Percentiles rank a stretch among this genome's conserved stretches.
Conservation (phyloP, 1,284 basidiomycete species). For the Inonotus obliquus region DNA sequence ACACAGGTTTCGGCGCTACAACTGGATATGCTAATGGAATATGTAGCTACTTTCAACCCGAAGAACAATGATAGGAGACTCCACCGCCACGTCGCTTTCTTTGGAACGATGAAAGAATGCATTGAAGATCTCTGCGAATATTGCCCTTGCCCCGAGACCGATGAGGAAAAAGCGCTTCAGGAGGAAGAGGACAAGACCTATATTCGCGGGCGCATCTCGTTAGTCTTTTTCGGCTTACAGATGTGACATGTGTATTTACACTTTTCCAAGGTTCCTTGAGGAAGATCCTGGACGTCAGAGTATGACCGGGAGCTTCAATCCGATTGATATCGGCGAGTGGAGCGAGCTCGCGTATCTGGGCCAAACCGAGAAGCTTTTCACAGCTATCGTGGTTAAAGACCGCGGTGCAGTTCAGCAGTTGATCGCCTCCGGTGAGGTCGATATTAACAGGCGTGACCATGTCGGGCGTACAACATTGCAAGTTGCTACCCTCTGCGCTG, state of each 20-base stretch:
- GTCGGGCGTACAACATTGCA: constrained; percentile 55
- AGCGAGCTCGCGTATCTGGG: constrained; percentile 53
- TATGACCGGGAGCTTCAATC: constrained; percentile 58
- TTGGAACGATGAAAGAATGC: constrained; percentile 51
- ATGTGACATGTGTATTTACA: background rate
- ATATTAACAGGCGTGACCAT: constrained; percentile 49
- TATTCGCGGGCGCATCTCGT: constrained; percentile 50
- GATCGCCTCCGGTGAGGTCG: constrained; percentile 31
- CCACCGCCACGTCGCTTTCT: constrained; percentile 60
- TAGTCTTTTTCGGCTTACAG: constrained; percentile 21
- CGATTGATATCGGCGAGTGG: constrained; percentile 64
- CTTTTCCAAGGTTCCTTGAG: constrained; percentile 42
- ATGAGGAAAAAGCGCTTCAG: constrained; percentile 47
- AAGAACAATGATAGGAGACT: constrained; percentile 53
- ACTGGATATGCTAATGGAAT: background rate
- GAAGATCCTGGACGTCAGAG: constrained; percentile 57
- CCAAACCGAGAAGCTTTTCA: constrained; percentile 46
- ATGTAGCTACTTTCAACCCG: constrained; percentile 50
- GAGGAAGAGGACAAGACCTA: constrained; percentile 47
- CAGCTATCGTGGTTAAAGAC: constrained; percentile 44
- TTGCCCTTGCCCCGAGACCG: constrained; percentile 46
- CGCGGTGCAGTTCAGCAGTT: constrained; percentile 34
- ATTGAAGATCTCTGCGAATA: constrained; percentile 57
- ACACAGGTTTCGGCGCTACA: background rate
- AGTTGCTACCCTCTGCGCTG: constrained; percentile 44